phyloP scores from a whole-genome alignment of 78 protist species.

The Trichosphaerium sp. region DNA sequence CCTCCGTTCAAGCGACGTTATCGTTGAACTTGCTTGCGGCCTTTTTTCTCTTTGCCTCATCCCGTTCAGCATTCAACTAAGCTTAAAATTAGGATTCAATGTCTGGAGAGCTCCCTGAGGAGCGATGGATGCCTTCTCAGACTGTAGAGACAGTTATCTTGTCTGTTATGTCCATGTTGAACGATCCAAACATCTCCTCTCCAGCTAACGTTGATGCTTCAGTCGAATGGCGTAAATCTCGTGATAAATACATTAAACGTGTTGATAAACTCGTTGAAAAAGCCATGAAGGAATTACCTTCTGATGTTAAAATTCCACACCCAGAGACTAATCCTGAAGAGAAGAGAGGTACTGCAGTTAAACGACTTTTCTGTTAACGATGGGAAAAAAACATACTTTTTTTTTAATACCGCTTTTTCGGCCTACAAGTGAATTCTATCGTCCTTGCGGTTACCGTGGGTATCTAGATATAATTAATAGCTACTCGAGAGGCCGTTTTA shows the following conservation, averaged over 20 bases:
- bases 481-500: neutral
- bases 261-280: constrained; percentile 16
- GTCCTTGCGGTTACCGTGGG: neutral
- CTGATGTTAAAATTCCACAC: constrained; percentile 37
- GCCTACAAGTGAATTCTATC: too few species aligned
- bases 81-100: too few species aligned
- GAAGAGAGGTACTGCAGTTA: constrained; percentile 23
- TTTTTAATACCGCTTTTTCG: too few species aligned
- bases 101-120: constrained; percentile 63
- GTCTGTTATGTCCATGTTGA: constrained; percentile 60
- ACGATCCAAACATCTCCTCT: constrained; percentile 65
- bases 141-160: constrained; percentile 60
- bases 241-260: constrained; percentile 8
- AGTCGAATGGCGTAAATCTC: constrained; percentile 37
- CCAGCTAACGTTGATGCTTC: constrained; percentile 83
- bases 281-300: constrained; percentile 35
- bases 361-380: neutral
- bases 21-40: too few species aligned
- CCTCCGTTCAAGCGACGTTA: too few species aligned
- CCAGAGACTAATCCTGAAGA: constrained; percentile 47
- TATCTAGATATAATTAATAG: too few species aligned
- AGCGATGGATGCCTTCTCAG: constrained; percentile 76
- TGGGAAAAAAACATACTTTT: too few species aligned
- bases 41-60: too few species aligned
- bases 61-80: too few species aligned